These are phyloP conservation scores for Erodium chrysanthum DNA, from an alignment of 441 rosid genomes.

Conservation along the genomic window DNA sequence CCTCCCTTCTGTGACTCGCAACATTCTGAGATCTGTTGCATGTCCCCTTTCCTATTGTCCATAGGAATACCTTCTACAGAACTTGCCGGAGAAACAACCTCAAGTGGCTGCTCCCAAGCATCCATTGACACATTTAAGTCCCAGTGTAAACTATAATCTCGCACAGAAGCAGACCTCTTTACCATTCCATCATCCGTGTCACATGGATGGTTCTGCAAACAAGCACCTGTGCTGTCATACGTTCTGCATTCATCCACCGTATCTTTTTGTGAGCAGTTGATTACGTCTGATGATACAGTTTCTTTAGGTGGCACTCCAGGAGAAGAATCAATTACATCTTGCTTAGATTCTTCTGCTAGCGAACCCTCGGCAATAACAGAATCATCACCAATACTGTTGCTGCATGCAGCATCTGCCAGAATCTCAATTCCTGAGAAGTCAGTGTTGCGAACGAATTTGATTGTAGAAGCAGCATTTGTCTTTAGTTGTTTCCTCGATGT, in stretches of 20 bases:
- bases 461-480: constrained; percentile 16
- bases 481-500: constrained; percentile 5
- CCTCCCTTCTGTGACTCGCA: constrained; percentile 13
- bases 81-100: constrained; percentile 20
- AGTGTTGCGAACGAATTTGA: constrained; percentile 14
- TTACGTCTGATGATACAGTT: constrained; percentile 8
- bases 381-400: constrained; percentile 21
- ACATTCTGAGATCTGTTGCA: constrained; percentile 6
- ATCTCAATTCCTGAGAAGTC: constrained; percentile 49
- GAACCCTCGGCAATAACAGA: constrained; percentile 15
- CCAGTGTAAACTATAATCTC: constrained; percentile 33
- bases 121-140: constrained; percentile 49
- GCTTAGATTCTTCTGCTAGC: constrained; percentile 16
- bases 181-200: constrained; percentile 16
- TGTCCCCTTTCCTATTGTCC: no score
- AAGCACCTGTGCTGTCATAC: not conserved
- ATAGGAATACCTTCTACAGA: constrained; percentile 6
- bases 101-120: constrained; percentile 43
- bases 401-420: constrained; percentile 48
- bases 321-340: constrained; percentile 16
- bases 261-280: constrained; percentile 13
- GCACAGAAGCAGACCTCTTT: constrained; percentile 15
- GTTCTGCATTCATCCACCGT: constrained; percentile 18
- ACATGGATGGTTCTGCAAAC: constrained; percentile 16
- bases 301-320: constrained; percentile 17